Evolutionary conservation across 768 basidiomycete species (phyloP).

Genomic region (Flagelloscypha sp.): DNA sequence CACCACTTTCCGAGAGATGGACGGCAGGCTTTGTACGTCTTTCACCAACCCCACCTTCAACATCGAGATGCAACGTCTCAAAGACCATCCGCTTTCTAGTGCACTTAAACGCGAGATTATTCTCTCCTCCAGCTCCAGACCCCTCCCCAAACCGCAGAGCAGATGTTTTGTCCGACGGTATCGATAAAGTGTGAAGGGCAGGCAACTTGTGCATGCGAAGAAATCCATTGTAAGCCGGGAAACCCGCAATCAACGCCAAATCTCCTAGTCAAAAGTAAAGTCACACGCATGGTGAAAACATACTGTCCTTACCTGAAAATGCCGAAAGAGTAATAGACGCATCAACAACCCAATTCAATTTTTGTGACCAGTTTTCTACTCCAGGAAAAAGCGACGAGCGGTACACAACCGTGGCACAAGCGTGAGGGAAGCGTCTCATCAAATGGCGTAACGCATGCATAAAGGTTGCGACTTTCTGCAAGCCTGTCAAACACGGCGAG

Average conservation of each 20-base stretch:
- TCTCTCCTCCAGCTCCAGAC: conserved; percentile 73
- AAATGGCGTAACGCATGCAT: conserved; percentile 57
- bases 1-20: too few species aligned
- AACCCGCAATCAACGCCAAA: conserved; percentile 62
- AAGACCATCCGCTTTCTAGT: conserved; percentile 81
- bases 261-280: conserved; percentile 41
- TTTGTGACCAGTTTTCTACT: conserved; percentile 65
- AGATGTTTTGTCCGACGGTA: conserved; percentile 79
- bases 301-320: conserved; percentile 58
- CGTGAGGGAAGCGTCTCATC: conserved; percentile 47
- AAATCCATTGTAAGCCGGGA: conserved; percentile 83
- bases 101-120: conserved; percentile 92
- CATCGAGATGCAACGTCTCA: conserved; percentile 84
- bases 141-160: conserved; percentile 82
- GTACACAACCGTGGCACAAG: conserved; percentile 63
- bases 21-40: conserved; percentile 55
- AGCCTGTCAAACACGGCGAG: neutral
- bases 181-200: conserved; percentile 58
- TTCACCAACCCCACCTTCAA: conserved; percentile 79
- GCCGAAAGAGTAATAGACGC: conserved; percentile 64
- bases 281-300: conserved; percentile 1
- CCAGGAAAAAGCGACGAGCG: conserved; percentile 61
- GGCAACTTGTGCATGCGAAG: conserved; percentile 74
- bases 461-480: conserved; percentile 64
- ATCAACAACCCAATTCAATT: conserved; percentile 74